Percentiles rank a stretch among this genome's conserved stretches.
Conservation (phyloP, 805 yeast genomes). For the Torulaspora microellipsoides region DNA sequence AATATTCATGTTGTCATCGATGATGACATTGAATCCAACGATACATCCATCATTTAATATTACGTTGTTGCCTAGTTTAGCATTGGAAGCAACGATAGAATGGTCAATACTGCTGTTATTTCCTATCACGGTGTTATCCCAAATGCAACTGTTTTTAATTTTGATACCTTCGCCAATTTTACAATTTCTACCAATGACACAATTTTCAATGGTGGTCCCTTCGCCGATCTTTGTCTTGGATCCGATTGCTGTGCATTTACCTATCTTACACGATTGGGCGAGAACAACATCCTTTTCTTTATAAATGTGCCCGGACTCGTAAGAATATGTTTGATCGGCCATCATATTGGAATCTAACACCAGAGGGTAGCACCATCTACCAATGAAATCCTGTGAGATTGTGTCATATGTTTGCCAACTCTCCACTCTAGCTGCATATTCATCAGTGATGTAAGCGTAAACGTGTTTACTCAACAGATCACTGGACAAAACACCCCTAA, state of each 20-base stretch:
- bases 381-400: constrained; percentile 80
- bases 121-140: constrained; percentile 76
- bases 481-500: constrained; percentile 83
- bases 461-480: constrained; percentile 88
- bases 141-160: constrained; percentile 72
- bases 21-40: constrained; percentile 67
- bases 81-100: constrained; percentile 67
- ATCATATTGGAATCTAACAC: constrained; percentile 80
- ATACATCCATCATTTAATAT: constrained; percentile 65
- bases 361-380: constrained; percentile 90
- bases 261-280: constrained; percentile 88
- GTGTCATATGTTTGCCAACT: constrained; percentile 92
- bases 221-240: constrained; percentile 71
- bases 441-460: constrained; percentile 78
- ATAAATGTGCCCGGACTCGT: constrained; percentile 81
- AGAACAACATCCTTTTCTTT: constrained; percentile 84
- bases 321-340: constrained; percentile 66
- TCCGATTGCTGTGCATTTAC: constrained; percentile 79
- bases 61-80: constrained; percentile 50
- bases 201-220: constrained; percentile 56
- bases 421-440: constrained; percentile 93
- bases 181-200: constrained; percentile 84
- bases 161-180: constrained; percentile 72
- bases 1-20: constrained; percentile 51
- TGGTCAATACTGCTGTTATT: constrained; percentile 56